A percentile compares a stretch with the other conserved stretches of the same genome.
Evolutionary conservation across 768 basidiomycete genomes (phyloP).

Genomic region (Xanthoconium purpureum): DNA sequence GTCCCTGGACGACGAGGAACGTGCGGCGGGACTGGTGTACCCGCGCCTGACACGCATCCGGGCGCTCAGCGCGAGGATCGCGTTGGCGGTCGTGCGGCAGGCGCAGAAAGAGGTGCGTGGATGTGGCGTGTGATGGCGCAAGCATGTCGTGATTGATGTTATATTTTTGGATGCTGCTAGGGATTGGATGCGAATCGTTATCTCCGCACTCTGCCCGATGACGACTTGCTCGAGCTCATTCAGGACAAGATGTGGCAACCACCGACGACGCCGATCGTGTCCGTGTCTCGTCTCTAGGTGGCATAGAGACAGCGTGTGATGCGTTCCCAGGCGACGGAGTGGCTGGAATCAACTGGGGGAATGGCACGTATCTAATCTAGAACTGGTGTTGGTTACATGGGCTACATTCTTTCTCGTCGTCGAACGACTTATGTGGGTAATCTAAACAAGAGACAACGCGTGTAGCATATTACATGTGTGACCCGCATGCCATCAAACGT

Average conservation of each 20-base stretch:
- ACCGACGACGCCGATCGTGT: background rate
- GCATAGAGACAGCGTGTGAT: background rate
- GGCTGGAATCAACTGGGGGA: background rate
- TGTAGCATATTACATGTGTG: background rate
- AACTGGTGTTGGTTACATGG: background rate
- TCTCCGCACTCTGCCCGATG: slow-evolving; percentile 48
- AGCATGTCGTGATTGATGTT: background rate
- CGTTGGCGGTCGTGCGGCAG: slow-evolving; percentile 57
- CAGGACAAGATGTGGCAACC: slow-evolving; percentile 59
- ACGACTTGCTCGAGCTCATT: slow-evolving; percentile 47
- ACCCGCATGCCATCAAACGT: slow-evolving; percentile 22
- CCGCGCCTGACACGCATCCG: slow-evolving; percentile 66
- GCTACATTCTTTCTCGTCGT: background rate
- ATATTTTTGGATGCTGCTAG: background rate
- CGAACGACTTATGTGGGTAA: background rate
- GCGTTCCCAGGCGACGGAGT: background rate
- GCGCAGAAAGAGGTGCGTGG: slow-evolving; percentile 60
- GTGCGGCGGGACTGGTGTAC: slow-evolving; percentile 55
- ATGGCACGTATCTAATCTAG: background rate
- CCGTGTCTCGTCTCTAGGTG: slow-evolving; percentile 17
- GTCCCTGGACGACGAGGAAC: slow-evolving; percentile 56
- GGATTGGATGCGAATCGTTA: slow-evolving; percentile 44
- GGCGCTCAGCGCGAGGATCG: slow-evolving; percentile 61
- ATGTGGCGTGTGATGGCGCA: background rate
- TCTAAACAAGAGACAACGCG: background rate